Percentiles rank a stretch among this genome's conserved stretches.
Conservation (phyloP, 2,329 filamentous ascomycete species). For the Penicillium decumbens region DNA sequence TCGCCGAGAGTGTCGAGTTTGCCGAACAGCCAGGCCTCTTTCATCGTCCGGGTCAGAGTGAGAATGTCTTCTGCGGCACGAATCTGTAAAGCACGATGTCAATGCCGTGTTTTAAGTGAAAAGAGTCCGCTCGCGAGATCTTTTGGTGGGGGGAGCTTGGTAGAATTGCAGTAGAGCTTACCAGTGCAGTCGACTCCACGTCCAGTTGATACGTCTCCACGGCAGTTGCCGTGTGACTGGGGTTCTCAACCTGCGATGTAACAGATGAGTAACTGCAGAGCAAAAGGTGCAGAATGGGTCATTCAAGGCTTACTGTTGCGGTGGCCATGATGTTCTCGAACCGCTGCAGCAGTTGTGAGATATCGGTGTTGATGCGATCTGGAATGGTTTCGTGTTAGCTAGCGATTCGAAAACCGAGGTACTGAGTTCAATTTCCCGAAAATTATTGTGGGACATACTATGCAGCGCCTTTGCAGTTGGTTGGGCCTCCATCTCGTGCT, state of each 20-base stretch:
- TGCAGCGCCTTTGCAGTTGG: conserved; percentile 28
- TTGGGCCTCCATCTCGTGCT: conserved; percentile 33
- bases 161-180: conserved; percentile 28
- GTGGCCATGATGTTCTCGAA: conserved; percentile 55
- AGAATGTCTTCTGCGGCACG: conserved; percentile 60
- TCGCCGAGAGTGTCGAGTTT: conserved; percentile 55
- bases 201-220: conserved; percentile 56
- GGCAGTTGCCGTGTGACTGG: conserved; percentile 53
- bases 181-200: conserved; percentile 56
- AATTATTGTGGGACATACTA: conserved; percentile 14
- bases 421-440: background rate
- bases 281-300: background rate
- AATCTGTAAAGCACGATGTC: conserved; percentile 40
- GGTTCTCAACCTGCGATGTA: conserved; percentile 43
- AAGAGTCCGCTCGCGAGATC: background rate
- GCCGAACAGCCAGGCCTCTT: conserved; percentile 65
- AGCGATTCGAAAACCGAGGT: background rate
- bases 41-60: conserved; percentile 57
- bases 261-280: background rate
- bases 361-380: conserved; percentile 45
- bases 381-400: conserved; percentile 2
- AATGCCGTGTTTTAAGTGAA: background rate
- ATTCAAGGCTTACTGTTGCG: conserved; percentile 42
- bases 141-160: background rate
- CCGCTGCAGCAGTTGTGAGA: conserved; percentile 47